Evolutionary conservation across 108 stramenopile species (phyloP), one percentile per base, ranked within the genome.

Genomic region (Cyclostephanos tholiformis): DNA sequence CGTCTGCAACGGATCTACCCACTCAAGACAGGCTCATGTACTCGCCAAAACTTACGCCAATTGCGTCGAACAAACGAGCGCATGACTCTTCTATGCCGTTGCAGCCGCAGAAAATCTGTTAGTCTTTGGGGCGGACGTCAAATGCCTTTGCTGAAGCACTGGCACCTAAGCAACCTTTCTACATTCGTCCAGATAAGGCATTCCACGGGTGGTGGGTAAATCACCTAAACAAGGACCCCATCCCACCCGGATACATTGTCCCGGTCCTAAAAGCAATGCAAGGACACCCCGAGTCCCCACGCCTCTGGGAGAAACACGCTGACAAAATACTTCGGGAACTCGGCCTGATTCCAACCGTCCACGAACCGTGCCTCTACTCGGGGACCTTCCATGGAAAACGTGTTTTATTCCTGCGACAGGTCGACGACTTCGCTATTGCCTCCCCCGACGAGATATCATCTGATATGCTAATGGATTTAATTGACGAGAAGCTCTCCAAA

Each of bases 141-240:
- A 75, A 85, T 64, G 85, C 77, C 6, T 82, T 77, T 51, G 77
- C 75, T 6, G 67, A 68, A 17, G 67, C 80, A 8, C 80, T 72
- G 13, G 57, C 75, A 1, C 85, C 82, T 1, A 20, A 55, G 62
- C 30, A 38, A 46, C 74, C 53, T 2, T 65, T 66, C 46, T 85
- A 30, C 61, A 44, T 82, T 48, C 35, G 25, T 17, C 63, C 74
- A 2, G 80, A 81, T 30, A 75, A 75, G 16, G 65, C 65, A 17
- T 85, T 58, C 66, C 25, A 12, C 14, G 55, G 69, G n/a, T 82
- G 76, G 85, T 84, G 67, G 49, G 46, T 27, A n/a, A n/a, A n/a
- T n/a, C n/a, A n/a, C 10, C n/a, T 38, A 6, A 16, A 41, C 36
- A 46, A 73, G 32, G 60, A 65, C 13, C 66, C 75, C 20, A 62